phyloP scores from a whole-genome alignment of 2,329 filamentous ascomycete species.

The Aspergillus ibericus region DNA sequence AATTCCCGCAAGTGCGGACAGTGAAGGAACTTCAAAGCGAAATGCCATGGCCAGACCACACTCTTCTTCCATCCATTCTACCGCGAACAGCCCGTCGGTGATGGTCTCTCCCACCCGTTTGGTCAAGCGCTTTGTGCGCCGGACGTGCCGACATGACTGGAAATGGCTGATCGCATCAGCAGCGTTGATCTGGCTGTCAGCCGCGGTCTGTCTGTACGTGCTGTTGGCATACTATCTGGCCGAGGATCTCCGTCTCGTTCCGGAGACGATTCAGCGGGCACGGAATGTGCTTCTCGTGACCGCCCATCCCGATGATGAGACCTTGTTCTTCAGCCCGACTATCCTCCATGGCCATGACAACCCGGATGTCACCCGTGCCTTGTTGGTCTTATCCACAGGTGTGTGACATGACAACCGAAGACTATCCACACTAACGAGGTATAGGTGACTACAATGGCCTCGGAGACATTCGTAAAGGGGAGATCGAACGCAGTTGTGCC shows the following conservation, averaged over 20 bases:
- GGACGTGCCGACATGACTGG: neutral
- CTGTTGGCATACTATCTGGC: slow-evolving; percentile 39
- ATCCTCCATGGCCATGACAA: slow-evolving; percentile 22
- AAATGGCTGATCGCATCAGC: neutral
- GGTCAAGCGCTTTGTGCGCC: neutral
- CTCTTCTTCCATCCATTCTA: neutral
- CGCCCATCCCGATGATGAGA: slow-evolving; percentile 33
- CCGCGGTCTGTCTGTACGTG: slow-evolving; percentile 8
- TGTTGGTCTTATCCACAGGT: slow-evolving; percentile 27
- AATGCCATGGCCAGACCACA: too few relatives aligned
- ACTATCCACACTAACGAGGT: neutral
- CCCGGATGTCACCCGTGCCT: slow-evolving; percentile 16
- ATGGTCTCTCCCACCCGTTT: neutral
- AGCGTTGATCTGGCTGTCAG: neutral
- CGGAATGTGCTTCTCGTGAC: slow-evolving; percentile 42
- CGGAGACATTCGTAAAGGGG: slow-evolving; percentile 20
- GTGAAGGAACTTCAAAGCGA: too few relatives aligned
- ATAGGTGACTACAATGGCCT: slow-evolving; percentile 24
- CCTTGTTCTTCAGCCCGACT: slow-evolving; percentile 29
- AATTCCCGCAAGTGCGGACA: too few relatives aligned
- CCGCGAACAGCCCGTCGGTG: neutral
- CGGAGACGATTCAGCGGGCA: slow-evolving; percentile 34
- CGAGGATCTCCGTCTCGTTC: slow-evolving; percentile 38
- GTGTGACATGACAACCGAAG: neutral
- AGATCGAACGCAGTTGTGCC: slow-evolving; percentile 25